These are phyloP conservation scores for Mucuna pruriens DNA, from an alignment of 306 rosid genomes.

Conservation along the genomic window DNA sequence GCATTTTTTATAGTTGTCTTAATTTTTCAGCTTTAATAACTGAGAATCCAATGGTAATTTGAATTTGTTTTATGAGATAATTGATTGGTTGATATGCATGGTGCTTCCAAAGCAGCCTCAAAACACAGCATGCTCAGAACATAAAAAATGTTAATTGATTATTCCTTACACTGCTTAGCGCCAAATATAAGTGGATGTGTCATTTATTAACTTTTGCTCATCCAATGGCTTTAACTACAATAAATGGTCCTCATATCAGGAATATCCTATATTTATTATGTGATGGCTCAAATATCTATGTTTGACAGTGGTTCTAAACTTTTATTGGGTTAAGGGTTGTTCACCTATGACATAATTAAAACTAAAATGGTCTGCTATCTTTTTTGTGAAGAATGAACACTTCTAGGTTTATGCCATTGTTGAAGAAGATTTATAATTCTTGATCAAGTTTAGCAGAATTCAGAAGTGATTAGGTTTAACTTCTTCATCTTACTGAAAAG, in stretches of 20 bases:
- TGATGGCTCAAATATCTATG: neutral
- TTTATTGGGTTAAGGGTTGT: slow-evolving; percentile 10
- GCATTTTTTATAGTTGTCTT: neutral
- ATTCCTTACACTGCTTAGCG: neutral
- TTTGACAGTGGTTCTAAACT: neutral
- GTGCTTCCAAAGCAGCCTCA: no score
- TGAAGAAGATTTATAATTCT: slow-evolving; percentile 13
- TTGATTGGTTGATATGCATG: neutral
- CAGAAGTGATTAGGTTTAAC: slow-evolving; percentile 1
- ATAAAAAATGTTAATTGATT: no score
- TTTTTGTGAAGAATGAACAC: neutral
- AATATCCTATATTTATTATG: neutral
- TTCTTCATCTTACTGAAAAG: slow-evolving; percentile 14
- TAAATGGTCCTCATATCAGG: neutral
- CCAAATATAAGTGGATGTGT: neutral
- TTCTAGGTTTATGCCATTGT: slow-evolving; percentile 12
- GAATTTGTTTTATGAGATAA: neutral
- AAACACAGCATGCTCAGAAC: no score
- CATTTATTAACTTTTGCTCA: neutral
- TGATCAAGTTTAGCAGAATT: slow-evolving; percentile 7
- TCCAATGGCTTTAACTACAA: neutral
- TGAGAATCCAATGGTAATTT: neutral
- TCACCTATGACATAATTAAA: slow-evolving; percentile 6
- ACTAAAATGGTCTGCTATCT: neutral
- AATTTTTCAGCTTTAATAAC: neutral